Evolutionary conservation across 148 eudicot species (phyloP), one percentile per base, ranked within the genome.

Genomic region (Silene uniflora): DNA sequence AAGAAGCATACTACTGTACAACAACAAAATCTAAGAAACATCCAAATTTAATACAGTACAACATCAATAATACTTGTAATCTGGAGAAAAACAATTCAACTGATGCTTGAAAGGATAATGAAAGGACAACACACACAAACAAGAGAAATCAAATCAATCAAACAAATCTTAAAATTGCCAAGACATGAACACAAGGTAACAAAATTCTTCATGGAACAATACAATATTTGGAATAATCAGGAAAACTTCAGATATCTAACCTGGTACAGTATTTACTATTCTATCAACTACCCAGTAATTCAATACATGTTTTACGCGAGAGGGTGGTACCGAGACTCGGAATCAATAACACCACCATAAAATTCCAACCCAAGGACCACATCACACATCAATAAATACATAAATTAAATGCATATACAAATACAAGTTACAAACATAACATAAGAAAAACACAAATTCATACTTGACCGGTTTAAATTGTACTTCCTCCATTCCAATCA

Each of bases 281-380:
- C 56, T n/a, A 75, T 69, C 73, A 81, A n/a, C 71, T 56, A 32
- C 47, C 39, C 76, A 19, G 52, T 39, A 47, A 69, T 56, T 49
- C 17, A 77, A 63, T 19, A 1, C 18, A 29, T 39, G 9, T 39
- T 39, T 6, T 39, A 39, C 44, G 44, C 0, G 44, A 39, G 44
- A 39, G 44, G 44, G 44, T 39, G 44, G 44, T 39, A 39, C 44
- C 44, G 44, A 39, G 44, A 39, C 44, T 39, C 44, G 10, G 44
- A 6, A 39, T 7, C 44, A 47, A 67, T 67, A 49, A 67, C 55
- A 64, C 55, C 62, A 64, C 61, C 72, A 62, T 73, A 54, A 75
- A 21, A 69, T 63, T 44, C 44, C 44, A 39, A 39, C 42, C 5
- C 8, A 39, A 81, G 90, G 90, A 87, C 92, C 90, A 89, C 88